These are phyloP conservation scores for Suhomyces sp. DNA, from an alignment of 805 yeast species.

Conservation along the genomic window DNA sequence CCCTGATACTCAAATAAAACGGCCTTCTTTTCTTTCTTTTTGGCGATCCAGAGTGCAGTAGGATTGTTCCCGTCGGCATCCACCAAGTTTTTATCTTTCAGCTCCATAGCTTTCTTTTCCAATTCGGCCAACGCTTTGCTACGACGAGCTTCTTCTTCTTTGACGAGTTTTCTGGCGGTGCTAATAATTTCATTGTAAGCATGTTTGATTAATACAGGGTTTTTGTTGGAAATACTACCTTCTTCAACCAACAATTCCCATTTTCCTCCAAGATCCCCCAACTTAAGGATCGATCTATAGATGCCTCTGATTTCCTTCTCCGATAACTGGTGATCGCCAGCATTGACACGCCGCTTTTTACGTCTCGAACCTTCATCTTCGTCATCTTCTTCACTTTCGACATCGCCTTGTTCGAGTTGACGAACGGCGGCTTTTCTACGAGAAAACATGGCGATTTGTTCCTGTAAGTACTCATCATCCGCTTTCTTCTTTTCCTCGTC, in stretches of 20 bases:
- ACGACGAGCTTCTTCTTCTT: constrained; percentile 65
- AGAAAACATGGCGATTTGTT: constrained; percentile 83
- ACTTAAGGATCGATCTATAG: constrained; percentile 75
- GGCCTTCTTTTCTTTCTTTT: constrained; percentile 84
- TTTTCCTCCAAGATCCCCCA: constrained; percentile 72
- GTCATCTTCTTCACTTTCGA: constrained; percentile 28
- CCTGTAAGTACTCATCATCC: constrained; percentile 83
- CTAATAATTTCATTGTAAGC: constrained; percentile 71
- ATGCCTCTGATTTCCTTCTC: constrained; percentile 86
- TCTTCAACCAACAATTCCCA: constrained; percentile 89
- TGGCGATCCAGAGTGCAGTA: constrained; percentile 53
- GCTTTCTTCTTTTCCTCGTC: constrained; percentile 84
- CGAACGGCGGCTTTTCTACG: constrained; percentile 75
- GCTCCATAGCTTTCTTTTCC: constrained; percentile 58
- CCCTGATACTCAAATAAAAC: constrained; percentile 84
- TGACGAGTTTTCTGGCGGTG: constrained; percentile 57
- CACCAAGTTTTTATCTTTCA: constrained; percentile 42
- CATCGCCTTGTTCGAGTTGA: constrained; percentile 40
- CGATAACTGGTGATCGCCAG: constrained; percentile 51
- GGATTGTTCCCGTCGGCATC: constrained; percentile 43
- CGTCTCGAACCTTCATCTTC: constrained; percentile 32
- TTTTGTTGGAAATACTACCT: constrained; percentile 82
- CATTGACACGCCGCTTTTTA: constrained; percentile 29
- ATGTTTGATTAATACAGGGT: constrained; percentile 71
- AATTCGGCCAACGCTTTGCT: constrained; percentile 51